Conservation (phyloP, 352 stramenopile genomes). For the Globisporangium middletonii region DNA sequence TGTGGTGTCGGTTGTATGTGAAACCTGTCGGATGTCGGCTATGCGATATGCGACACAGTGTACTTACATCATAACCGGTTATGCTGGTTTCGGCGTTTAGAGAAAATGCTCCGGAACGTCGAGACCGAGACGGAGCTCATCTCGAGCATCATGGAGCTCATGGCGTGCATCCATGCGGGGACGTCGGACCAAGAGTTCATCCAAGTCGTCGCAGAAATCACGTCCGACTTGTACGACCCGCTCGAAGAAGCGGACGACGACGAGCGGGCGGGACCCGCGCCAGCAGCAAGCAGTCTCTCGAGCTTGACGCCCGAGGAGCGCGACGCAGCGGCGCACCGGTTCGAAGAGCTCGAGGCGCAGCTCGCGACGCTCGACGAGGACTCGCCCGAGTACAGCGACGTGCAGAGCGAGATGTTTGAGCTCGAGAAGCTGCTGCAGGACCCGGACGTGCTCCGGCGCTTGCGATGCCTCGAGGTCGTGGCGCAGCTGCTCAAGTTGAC, state of each 20-base stretch:
- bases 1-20: constrained; percentile 4
- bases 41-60: background rate
- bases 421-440: constrained; percentile 68
- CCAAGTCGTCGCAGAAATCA: constrained; percentile 69
- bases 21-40: background rate
- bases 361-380: constrained; percentile 55
- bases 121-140: constrained; percentile 56
- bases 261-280: constrained; percentile 11
- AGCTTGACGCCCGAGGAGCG: constrained; percentile 50
- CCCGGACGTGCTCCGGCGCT: constrained; percentile 55
- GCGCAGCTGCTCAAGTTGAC: constrained; percentile 70
- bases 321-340: constrained; percentile 41
- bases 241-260: constrained; percentile 34
- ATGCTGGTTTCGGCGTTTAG: constrained; percentile 13
- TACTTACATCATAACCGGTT: no score
- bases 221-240: constrained; percentile 70
- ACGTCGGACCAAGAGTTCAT: constrained; percentile 75
- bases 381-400: constrained; percentile 47
- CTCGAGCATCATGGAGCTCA: constrained; percentile 63
- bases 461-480: constrained; percentile 71
- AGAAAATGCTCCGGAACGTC: constrained; percentile 50
- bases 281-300: constrained; percentile 16
- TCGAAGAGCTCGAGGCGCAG: constrained; percentile 56
- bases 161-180: constrained; percentile 65
- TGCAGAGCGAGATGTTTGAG: constrained; percentile 60